Evolutionary conservation across 768 basidiomycete genomes (phyloP).

Genomic region (Collybiopsis luxurians): DNA sequence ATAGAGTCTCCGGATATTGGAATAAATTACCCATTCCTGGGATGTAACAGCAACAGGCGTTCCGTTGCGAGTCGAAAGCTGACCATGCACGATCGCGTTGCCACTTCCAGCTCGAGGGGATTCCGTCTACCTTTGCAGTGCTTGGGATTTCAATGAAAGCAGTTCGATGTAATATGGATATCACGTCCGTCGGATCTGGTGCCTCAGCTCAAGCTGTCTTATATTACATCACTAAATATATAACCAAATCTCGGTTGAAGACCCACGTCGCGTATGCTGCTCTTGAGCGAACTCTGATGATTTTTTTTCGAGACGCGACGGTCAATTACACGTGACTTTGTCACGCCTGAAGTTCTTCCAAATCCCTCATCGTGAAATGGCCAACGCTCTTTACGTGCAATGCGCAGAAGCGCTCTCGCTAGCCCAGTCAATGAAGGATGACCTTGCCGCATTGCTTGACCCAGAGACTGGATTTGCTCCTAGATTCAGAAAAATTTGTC

Average conservation of each 20-base stretch:
- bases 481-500: slow-evolving; percentile 48
- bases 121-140: slow-evolving; percentile 62
- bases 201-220: no score
- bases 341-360: no score
- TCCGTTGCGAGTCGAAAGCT: slow-evolving; percentile 70
- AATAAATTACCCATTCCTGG: slow-evolving; percentile 78
- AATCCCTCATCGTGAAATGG: slow-evolving; percentile 29
- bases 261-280: no score
- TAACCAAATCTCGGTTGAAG: no score
- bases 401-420: slow-evolving; percentile 66
- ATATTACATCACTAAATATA: no score
- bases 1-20: slow-evolving; percentile 44
- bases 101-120: slow-evolving; percentile 66
- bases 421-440: slow-evolving; percentile 53
- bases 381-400: slow-evolving; percentile 55
- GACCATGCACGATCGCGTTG: slow-evolving; percentile 64
- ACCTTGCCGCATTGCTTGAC: slow-evolving; percentile 60
- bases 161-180: no score
- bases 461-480: slow-evolving; percentile 73
- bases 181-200: no score
- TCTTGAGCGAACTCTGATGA: no score
- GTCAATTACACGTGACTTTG: no score
- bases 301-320: no score
- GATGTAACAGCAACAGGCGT: slow-evolving; percentile 70
- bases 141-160: no score